These are phyloP conservation scores for Vararia minispora DNA, from an alignment of 768 basidiomycete genomes.

Conservation along the genomic window DNA sequence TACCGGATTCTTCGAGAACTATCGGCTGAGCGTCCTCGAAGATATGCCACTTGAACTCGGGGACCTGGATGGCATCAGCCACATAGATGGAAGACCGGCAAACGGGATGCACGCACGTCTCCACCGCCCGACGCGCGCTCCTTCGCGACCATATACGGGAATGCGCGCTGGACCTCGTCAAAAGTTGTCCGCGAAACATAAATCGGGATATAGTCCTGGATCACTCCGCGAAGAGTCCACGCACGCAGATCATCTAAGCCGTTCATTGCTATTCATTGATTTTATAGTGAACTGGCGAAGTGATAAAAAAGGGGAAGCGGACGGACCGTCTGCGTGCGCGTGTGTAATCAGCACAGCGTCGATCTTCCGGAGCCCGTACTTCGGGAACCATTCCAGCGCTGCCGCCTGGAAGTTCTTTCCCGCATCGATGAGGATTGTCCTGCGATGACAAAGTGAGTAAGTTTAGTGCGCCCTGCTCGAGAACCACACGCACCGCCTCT, in stretches of 20 bases:
- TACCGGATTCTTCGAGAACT: slow-evolving; percentile 52
- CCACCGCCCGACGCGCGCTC: slow-evolving; percentile 74
- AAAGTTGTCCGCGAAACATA: slow-evolving; percentile 62
- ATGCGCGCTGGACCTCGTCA: slow-evolving; percentile 51
- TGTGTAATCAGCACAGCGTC: slow-evolving; percentile 78
- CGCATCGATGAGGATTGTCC: slow-evolving; percentile 74
- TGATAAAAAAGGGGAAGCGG: neutral
- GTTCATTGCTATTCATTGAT: slow-evolving; percentile 56
- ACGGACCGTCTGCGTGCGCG: slow-evolving; percentile 70
- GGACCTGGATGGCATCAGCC: slow-evolving; percentile 38
- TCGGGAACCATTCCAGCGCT: slow-evolving; percentile 50
- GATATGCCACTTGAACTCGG: slow-evolving; percentile 75
- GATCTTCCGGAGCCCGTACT: slow-evolving; percentile 59
- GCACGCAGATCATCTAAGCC: slow-evolving; percentile 83
- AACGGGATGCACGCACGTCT: slow-evolving; percentile 35
- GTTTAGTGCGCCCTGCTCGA: neutral
- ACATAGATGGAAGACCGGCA: neutral
- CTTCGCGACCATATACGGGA: slow-evolving; percentile 73
- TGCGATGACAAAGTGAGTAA: slow-evolving; percentile 17
- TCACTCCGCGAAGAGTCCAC: slow-evolving; percentile 58
- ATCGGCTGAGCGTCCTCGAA: slow-evolving; percentile 61
- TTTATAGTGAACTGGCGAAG: neutral
- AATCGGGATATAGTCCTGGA: slow-evolving; percentile 66
- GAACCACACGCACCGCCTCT: slow-evolving; percentile 35
- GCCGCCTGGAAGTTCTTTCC: slow-evolving; percentile 73